A percentile compares a stretch with the other conserved stretches of the same genome.
These are phyloP conservation scores for Suhomyces bokatorum DNA, from an alignment of 1,139 yeast species.

Conservation along the genomic window DNA sequence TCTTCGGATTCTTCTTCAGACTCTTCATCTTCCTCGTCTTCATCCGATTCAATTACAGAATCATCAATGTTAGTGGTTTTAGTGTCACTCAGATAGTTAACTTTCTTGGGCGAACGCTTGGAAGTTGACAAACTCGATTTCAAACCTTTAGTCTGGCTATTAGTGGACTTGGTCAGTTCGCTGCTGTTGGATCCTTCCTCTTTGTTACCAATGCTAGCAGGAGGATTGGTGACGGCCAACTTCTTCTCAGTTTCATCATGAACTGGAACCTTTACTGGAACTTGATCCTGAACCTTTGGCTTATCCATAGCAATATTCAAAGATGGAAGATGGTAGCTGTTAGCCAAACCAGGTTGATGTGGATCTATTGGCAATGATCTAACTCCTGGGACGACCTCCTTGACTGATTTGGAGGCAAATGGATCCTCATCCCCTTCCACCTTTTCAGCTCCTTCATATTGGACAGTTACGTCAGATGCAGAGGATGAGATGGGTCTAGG, in stretches of 20 bases:
- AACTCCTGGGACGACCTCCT: conserved; percentile 8
- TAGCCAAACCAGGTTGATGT: conserved; percentile 7
- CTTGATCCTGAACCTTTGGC: background rate
- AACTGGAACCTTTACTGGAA: background rate
- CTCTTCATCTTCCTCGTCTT: conserved; percentile 12
- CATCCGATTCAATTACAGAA: conserved; percentile 7
- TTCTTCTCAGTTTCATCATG: background rate
- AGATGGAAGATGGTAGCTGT: background rate
- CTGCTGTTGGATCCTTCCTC: background rate
- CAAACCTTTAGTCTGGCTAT: conserved; percentile 2
- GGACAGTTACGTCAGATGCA: conserved; percentile 25
- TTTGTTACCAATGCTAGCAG: background rate
- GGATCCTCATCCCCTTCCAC: conserved; percentile 2
- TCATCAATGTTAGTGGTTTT: conserved; percentile 12
- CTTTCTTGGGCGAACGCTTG: conserved; percentile 12
- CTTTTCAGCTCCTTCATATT: conserved; percentile 10
- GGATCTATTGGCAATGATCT: conserved; percentile 8
- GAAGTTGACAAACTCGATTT: conserved; percentile 11
- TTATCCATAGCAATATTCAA: background rate
- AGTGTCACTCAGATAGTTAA: conserved; percentile 17
- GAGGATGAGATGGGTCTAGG: conserved; percentile 20
- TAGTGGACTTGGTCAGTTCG: background rate
- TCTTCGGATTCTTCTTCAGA: conserved; percentile 20
- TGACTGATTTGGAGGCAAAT: background rate
- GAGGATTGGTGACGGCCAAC: background rate